Evolutionary conservation across 768 basidiomycete genomes (phyloP).

Genomic region (Pleurotus cornucopiae): DNA sequence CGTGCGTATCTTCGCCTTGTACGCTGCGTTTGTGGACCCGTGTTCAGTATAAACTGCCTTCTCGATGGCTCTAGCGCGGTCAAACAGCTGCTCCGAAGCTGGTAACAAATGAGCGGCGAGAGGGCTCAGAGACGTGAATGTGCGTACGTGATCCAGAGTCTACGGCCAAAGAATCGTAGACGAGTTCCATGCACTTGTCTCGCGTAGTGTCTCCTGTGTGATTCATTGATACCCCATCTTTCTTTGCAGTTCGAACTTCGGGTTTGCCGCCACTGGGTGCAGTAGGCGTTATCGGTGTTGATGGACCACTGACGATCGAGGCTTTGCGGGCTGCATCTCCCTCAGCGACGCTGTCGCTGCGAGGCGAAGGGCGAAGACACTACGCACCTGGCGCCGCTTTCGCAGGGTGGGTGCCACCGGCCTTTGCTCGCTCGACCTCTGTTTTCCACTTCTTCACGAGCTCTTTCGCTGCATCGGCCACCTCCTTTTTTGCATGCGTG

Average conservation of each 20-base stretch:
- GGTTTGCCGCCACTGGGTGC: slow-evolving; percentile 23
- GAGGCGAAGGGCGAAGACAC: slow-evolving; percentile 10
- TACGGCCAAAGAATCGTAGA: slow-evolving; percentile 86
- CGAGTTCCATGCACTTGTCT: slow-evolving; percentile 83
- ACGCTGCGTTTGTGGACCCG: slow-evolving; percentile 41
- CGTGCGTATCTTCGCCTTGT: slow-evolving; percentile 80
- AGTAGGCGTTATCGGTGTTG: slow-evolving; percentile 35
- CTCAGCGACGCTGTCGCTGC: background rate
- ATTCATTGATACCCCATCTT: slow-evolving; percentile 60
- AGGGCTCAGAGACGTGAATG: slow-evolving; percentile 1
- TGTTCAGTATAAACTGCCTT: slow-evolving; percentile 49
- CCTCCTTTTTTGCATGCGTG: slow-evolving; percentile 62
- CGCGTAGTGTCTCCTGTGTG: slow-evolving; percentile 69
- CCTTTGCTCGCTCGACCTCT: slow-evolving; percentile 71
- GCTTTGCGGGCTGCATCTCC: slow-evolving; percentile 21
- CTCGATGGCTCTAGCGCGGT: slow-evolving; percentile 70
- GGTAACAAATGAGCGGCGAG: background rate
- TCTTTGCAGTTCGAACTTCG: slow-evolving; percentile 54
- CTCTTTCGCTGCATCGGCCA: slow-evolving; percentile 83
- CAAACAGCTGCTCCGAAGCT: slow-evolving; percentile 70
- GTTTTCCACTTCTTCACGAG: slow-evolving; percentile 90
- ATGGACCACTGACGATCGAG: slow-evolving; percentile 29
- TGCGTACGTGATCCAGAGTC: slow-evolving; percentile 85
- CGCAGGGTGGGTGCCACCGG: slow-evolving; percentile 14
- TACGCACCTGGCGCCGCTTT: slow-evolving; percentile 31